Evolutionary conservation across 257 asterid species (phyloP).

Genomic region (Euphrasia confusa): DNA sequence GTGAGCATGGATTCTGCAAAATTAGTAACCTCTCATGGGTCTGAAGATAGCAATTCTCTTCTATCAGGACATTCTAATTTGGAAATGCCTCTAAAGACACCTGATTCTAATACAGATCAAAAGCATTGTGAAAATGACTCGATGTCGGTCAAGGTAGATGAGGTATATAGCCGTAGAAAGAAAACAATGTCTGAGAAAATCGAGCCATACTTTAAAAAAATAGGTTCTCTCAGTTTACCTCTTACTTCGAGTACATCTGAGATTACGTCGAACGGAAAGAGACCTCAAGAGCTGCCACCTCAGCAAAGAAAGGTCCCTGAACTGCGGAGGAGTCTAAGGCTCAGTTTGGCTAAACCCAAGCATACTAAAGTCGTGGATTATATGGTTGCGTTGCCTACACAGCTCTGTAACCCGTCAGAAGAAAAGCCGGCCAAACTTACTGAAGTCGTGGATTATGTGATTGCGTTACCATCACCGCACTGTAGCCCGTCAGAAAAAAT

Average conservation of each 20-base stretch:
- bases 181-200: not conserved
- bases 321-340: slow-evolving; percentile 17
- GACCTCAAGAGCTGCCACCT: not conserved
- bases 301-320: not conserved
- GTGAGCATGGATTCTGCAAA: not conserved
- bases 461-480: not conserved
- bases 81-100: not conserved
- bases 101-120: slow-evolving; percentile 5
- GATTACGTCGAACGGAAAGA: not conserved
- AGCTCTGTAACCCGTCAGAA: not conserved
- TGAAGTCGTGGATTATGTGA: not conserved
- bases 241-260: no score
- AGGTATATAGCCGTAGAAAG: slow-evolving; percentile 16
- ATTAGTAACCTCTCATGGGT: not conserved
- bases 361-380: not conserved
- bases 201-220: not conserved
- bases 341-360: slow-evolving; percentile 2
- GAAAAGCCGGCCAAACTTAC: not conserved
- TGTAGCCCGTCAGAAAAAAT: not conserved
- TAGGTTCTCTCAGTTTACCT: not conserved
- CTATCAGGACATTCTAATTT: no score
- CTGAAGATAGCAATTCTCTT: not conserved
- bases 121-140: not conserved
- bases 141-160: not conserved
- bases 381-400: not conserved